Evolutionary conservation across 108 stramenopile genomes (phyloP).

Genomic region (Pseudonitzschia multiseries): DNA sequence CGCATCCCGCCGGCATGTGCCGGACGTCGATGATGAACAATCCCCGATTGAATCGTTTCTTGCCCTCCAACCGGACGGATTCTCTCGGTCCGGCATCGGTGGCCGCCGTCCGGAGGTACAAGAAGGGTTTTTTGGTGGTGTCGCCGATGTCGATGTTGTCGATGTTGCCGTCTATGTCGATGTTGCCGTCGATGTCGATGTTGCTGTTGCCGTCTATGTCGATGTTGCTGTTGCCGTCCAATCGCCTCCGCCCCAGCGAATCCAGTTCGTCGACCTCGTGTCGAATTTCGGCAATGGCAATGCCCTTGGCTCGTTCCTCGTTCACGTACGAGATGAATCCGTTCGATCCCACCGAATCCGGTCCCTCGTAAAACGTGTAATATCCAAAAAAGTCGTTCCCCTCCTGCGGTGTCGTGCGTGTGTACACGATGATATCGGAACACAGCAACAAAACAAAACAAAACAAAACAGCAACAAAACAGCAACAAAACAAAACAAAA

Average conservation of each 20-base stretch:
- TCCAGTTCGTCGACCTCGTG: constrained; percentile 46
- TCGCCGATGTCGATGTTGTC: too few species aligned
- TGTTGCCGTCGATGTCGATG: background rate
- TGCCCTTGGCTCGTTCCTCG: constrained; percentile 41
- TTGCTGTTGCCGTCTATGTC: constrained; percentile 9
- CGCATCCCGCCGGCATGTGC: constrained; percentile 90
- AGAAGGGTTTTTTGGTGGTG: constrained; percentile 57
- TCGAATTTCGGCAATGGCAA: constrained; percentile 61
- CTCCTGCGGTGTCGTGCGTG: too few species aligned
- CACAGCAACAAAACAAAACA: background rate
- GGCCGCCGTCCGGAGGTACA: constrained; percentile 70
- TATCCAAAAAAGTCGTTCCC: constrained; percentile 68
- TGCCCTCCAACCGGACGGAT: constrained; percentile 79
- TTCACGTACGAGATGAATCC: constrained; percentile 72
- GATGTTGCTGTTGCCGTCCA: background rate
- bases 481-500: background rate
- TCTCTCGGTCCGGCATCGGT: constrained; percentile 65
- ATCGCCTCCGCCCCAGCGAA: constrained; percentile 28
- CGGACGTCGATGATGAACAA: constrained; percentile 82
- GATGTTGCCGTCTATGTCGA: too few species aligned
- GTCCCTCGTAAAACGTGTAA: constrained; percentile 79
- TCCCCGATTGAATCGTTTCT: constrained; percentile 72
- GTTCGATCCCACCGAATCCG: constrained; percentile 77
- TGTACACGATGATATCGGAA: too few species aligned
- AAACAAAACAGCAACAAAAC: background rate